A percentile compares a stretch with the other conserved stretches of the same genome.
phyloP scores from a whole-genome alignment of 306 rosid species.

The Lathyrus aphaca region DNA sequence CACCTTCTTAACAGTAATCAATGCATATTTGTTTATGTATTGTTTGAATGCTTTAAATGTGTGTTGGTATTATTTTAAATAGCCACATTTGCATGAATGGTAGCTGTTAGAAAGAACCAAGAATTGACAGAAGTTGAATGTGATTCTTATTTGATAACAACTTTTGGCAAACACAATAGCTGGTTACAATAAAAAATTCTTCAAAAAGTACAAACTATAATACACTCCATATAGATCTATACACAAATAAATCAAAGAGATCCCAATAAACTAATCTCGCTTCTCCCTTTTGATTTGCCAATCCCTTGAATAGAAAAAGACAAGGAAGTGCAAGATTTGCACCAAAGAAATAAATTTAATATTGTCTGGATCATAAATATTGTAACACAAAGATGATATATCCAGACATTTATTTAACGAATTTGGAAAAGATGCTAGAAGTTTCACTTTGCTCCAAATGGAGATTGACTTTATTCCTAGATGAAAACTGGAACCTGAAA shows the following conservation, averaged over 20 bases:
- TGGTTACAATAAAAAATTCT: slow-evolving; percentile 40
- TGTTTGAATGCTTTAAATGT: neutral
- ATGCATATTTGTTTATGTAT: neutral
- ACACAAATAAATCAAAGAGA: slow-evolving; percentile 48
- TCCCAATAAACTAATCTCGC: slow-evolving; percentile 40
- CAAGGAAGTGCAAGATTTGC: slow-evolving; percentile 55
- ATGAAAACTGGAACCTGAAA: slow-evolving; percentile 67
- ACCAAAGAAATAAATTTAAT: slow-evolving; percentile 49
- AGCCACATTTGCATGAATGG: neutral
- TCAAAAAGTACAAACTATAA: slow-evolving; percentile 46
- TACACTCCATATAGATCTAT: slow-evolving; percentile 45
- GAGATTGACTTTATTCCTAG: slow-evolving; percentile 69
- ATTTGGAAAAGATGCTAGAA: slow-evolving; percentile 53
- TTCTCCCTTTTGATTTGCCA: slow-evolving; percentile 43
- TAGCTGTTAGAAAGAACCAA: neutral
- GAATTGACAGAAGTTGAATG: slow-evolving; percentile 35
- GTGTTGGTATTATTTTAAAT: neutral
- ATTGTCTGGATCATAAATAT: slow-evolving; percentile 41
- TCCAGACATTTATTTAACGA: slow-evolving; percentile 62
- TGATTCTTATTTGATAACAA: slow-evolving; percentile 35
- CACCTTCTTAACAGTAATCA: neutral
- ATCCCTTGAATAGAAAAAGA: slow-evolving; percentile 46
- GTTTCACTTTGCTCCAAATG: slow-evolving; percentile 43
- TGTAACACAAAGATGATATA: slow-evolving; percentile 33
- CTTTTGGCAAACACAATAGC: slow-evolving; percentile 41